Percentiles rank a stretch among this genome's conserved stretches.
These are phyloP conservation scores for Saccharum spontaneum DNA, from an alignment of 176 grass and related monocot species.

Conservation along the genomic window DNA sequence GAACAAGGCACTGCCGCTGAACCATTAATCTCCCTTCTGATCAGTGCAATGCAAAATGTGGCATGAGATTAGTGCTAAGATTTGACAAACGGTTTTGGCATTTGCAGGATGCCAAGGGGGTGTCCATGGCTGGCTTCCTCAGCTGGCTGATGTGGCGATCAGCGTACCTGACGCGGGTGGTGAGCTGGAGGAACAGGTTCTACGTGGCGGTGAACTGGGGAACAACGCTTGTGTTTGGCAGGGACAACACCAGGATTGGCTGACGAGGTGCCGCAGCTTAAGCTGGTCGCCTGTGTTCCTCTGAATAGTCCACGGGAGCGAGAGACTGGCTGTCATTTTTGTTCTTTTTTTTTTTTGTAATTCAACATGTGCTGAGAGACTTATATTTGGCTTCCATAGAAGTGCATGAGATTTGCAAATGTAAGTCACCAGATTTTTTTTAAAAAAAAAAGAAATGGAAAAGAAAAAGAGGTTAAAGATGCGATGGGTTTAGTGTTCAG, in stretches of 20 bases:
- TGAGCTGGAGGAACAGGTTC: conserved; percentile 92
- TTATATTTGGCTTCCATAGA: background rate
- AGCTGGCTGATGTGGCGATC: conserved; percentile 91
- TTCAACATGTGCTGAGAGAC: background rate
- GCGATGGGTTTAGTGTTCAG: background rate
- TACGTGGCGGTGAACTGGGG: conserved; percentile 83
- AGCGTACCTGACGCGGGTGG: conserved; percentile 78
- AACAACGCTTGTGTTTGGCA: conserved; percentile 72
- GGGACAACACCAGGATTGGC: conserved; percentile 88
- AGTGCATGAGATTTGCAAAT: background rate
- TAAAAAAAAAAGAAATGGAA: background rate
- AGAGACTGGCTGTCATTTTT: conserved; percentile 12
- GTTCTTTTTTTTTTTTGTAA: background rate
- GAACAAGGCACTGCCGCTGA: conserved; percentile 43
- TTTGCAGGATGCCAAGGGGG: conserved; percentile 46
- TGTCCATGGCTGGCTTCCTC: conserved; percentile 65
- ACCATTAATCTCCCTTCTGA: background rate
- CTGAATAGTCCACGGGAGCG: conserved; percentile 3
- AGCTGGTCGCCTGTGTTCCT: background rate
- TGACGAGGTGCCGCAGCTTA: background rate
- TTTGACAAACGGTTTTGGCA: background rate
- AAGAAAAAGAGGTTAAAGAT: background rate
- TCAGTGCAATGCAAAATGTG: background rate
- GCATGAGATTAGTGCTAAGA: background rate
- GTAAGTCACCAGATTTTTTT: background rate